A percentile compares a stretch with the other conserved stretches of the same genome.
Evolutionary conservation across 2,329 filamentous ascomycete species (phyloP).

Genomic region (Aspergillus ruber): DNA sequence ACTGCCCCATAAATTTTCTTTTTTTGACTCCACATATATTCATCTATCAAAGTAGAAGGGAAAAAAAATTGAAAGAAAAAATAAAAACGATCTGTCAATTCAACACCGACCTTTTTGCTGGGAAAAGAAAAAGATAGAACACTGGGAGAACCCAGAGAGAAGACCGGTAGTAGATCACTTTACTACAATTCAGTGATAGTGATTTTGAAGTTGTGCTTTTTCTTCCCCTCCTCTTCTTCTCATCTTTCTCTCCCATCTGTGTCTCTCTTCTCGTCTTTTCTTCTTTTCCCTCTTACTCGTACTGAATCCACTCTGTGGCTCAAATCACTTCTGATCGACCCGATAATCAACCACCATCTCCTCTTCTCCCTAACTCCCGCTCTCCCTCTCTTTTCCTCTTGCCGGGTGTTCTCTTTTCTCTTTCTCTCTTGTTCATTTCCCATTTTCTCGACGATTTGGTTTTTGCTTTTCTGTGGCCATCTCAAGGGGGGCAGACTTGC

Average conservation of each 20-base stretch:
- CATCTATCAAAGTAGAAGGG: neutral
- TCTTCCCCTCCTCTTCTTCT: conserved; percentile 4
- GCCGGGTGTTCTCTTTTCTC: neutral
- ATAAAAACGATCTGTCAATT: neutral
- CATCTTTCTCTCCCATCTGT: conserved; percentile 5
- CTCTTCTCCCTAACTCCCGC: neutral
- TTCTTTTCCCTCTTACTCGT: conserved; percentile 3
- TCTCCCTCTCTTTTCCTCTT: conserved; percentile 1
- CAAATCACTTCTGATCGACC: neutral
- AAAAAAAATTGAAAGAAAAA: no score
- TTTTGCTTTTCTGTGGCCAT: no score
- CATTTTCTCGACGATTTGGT: no score
- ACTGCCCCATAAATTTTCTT: no score
- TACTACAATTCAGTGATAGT: neutral
- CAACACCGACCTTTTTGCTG: no score
- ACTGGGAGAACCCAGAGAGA: neutral
- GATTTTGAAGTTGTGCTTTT: neutral
- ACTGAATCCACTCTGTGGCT: neutral
- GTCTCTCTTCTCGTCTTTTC: conserved; percentile 3
- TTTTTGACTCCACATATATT: no score
- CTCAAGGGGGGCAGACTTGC: no score
- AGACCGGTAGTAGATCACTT: neutral
- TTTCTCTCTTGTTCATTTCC: neutral
- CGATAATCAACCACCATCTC: neutral
- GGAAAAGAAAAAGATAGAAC: neutral